These are phyloP conservation scores for Ascoidea tarda DNA, from an alignment of 805 yeast species.

Conservation along the genomic window DNA sequence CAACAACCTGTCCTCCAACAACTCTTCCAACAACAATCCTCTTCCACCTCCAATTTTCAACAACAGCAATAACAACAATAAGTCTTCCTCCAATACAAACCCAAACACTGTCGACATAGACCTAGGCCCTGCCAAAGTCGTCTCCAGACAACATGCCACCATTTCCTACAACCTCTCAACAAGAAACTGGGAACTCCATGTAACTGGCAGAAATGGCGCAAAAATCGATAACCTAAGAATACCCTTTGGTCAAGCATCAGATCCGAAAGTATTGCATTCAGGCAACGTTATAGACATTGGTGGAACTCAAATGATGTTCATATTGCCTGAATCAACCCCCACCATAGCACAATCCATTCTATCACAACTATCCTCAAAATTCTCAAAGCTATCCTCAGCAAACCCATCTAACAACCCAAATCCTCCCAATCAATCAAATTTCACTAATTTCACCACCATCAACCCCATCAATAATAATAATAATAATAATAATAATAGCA, in stretches of 20 bases:
- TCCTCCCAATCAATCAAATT: no score
- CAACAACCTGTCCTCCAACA: constrained; percentile 11
- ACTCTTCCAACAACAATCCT: not conserved
- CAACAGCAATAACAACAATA: not conserved
- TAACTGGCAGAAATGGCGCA: constrained; percentile 86
- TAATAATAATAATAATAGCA: constrained; percentile 12
- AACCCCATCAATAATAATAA: constrained; percentile 5
- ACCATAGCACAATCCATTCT: constrained; percentile 30
- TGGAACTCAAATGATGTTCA: constrained; percentile 98
- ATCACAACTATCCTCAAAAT: constrained; percentile 19
- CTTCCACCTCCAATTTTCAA: no score
- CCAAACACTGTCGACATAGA: constrained; percentile 52
- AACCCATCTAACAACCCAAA: no score
- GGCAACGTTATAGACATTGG: constrained; percentile 94
- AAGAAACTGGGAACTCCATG: constrained; percentile 76
- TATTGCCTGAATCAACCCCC: constrained; percentile 83
- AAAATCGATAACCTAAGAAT: constrained; percentile 58
- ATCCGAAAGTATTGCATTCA: constrained; percentile 43
- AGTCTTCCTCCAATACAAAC: constrained; percentile 7
- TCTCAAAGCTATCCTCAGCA: constrained; percentile 10
- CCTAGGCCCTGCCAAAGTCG: constrained; percentile 96
- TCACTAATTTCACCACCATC: constrained; percentile 12
- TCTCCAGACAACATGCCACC: constrained; percentile 78
- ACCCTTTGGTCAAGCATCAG: constrained; percentile 26
- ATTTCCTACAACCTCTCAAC: constrained; percentile 63